Conservation (phyloP, 2,329 filamentous ascomycete genomes). For the Verruconis gallopava region DNA sequence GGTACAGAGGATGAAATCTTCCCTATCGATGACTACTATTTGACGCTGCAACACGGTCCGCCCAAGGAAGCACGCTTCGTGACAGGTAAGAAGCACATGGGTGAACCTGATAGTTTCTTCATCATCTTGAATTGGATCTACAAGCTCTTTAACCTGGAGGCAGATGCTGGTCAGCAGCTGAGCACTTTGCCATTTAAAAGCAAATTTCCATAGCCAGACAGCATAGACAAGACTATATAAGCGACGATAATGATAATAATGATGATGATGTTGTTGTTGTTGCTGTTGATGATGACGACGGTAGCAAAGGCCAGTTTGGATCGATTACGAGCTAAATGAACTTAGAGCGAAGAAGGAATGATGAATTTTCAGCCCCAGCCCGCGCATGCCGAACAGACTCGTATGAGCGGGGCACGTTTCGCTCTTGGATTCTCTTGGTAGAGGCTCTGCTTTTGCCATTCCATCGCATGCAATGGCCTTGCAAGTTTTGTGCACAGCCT, state of each 20-base stretch:
- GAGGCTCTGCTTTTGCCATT: too few species aligned
- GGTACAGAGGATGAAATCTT: constrained; percentile 48
- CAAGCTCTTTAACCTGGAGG: constrained; percentile 32
- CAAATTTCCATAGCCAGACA: constrained; percentile 22
- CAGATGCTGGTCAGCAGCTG: constrained; percentile 30
- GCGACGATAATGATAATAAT: neutral
- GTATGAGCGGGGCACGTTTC: too few species aligned
- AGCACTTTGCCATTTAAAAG: constrained; percentile 34
- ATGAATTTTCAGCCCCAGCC: neutral
- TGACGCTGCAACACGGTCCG: constrained; percentile 39
- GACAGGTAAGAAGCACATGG: constrained; percentile 34
- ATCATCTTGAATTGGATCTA: constrained; percentile 38
- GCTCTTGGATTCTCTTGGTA: too few species aligned
- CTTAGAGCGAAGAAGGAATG: neutral
- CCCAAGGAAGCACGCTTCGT: constrained; percentile 41
- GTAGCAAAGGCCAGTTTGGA: neutral
- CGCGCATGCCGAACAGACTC: too few species aligned
- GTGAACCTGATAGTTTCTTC: constrained; percentile 36
- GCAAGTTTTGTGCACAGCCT: too few species aligned
- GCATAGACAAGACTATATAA: neutral
- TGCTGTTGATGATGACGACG: neutral
- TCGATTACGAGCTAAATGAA: neutral
- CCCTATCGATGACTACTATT: constrained; percentile 46
- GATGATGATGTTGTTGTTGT: neutral
- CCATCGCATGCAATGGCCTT: too few species aligned